Conservation (phyloP, 352 stramenopile genomes). For the Salisapilia sapeloensis region DNA sequence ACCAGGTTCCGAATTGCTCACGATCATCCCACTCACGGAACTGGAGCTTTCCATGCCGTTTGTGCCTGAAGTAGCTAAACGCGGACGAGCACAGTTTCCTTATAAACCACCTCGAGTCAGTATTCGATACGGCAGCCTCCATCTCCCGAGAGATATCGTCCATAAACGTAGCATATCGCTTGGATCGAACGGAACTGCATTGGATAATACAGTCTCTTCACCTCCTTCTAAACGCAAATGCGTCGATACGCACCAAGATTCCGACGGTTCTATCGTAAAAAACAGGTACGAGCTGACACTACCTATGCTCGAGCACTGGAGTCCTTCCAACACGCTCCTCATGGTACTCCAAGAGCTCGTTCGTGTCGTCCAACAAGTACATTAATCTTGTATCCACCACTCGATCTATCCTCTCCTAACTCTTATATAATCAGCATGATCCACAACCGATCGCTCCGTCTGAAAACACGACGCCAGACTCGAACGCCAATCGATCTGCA, state of each 20-base stretch:
- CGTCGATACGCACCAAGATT: background rate
- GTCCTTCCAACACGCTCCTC: slow-evolving; percentile 47
- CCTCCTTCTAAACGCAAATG: background rate
- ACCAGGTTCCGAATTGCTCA: slow-evolving; percentile 44
- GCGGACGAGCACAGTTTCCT: slow-evolving; percentile 30
- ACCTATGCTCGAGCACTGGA: slow-evolving; percentile 46
- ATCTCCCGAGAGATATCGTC: slow-evolving; percentile 31
- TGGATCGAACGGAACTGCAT: background rate
- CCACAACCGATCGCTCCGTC: too few relatives aligned
- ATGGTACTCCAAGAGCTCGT: slow-evolving; percentile 64
- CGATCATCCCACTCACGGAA: slow-evolving; percentile 33
- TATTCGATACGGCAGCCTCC: slow-evolving; percentile 23
- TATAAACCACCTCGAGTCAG: slow-evolving; percentile 33
- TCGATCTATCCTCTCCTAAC: too few relatives aligned
- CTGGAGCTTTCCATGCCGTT: slow-evolving; percentile 47
- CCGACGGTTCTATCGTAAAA: background rate
- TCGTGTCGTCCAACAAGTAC: slow-evolving; percentile 28
- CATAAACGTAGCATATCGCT: slow-evolving; percentile 1
- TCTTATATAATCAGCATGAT: too few relatives aligned
- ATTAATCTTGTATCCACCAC: slow-evolving; percentile 1
- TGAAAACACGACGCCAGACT: too few relatives aligned
- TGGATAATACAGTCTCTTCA: too few relatives aligned
- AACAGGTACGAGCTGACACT: slow-evolving; percentile 22
- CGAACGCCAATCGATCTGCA: slow-evolving; percentile 22
- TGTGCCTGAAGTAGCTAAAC: slow-evolving; percentile 6